Percentiles rank a stretch among this genome's conserved stretches.
Evolutionary conservation across 208 protist genomes (phyloP).

Genomic region (Tritrichomonas musculus): DNA sequence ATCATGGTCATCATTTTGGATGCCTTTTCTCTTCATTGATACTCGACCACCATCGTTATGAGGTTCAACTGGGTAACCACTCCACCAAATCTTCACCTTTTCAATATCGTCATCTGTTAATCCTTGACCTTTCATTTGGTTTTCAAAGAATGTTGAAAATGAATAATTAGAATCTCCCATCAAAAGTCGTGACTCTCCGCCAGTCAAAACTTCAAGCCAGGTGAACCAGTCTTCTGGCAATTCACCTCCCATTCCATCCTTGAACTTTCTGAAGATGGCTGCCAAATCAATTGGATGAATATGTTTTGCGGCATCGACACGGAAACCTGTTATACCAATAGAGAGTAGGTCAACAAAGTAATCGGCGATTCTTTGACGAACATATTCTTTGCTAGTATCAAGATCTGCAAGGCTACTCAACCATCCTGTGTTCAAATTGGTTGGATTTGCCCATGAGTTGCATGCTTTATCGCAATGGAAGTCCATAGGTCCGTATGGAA

Average conservation of each 20-base stretch:
- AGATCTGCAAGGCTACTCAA: constrained; percentile 50
- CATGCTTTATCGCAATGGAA: constrained; percentile 63
- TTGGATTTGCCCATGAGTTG: constrained; percentile 59
- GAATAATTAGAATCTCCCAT: constrained; percentile 47
- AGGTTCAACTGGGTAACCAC: constrained; percentile 53
- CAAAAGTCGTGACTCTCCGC: constrained; percentile 60
- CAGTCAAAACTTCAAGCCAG: constrained; percentile 57
- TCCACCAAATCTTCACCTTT: constrained; percentile 63
- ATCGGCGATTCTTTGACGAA: too few species aligned
- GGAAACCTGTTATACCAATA: constrained; percentile 51
- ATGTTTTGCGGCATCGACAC: constrained; percentile 61
- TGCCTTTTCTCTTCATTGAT: constrained; percentile 39
- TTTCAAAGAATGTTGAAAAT: constrained; percentile 42
- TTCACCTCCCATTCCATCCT: constrained; percentile 50
- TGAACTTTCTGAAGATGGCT: constrained; percentile 56
- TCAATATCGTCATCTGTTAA: constrained; percentile 50
- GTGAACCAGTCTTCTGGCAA: constrained; percentile 57
- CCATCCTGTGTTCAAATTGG: constrained; percentile 59
- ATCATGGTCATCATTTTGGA: constrained; percentile 63
- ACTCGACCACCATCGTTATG: not conserved
- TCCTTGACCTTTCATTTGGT: constrained; percentile 41
- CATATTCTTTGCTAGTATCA: too few species aligned
- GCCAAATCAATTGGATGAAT: constrained; percentile 56
- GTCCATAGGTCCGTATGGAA: constrained; percentile 53
- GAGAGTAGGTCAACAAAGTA: constrained; percentile 53